Conservation (phyloP, 2,329 filamentous ascomycete species). For the Dendryphion nanum region DNA sequence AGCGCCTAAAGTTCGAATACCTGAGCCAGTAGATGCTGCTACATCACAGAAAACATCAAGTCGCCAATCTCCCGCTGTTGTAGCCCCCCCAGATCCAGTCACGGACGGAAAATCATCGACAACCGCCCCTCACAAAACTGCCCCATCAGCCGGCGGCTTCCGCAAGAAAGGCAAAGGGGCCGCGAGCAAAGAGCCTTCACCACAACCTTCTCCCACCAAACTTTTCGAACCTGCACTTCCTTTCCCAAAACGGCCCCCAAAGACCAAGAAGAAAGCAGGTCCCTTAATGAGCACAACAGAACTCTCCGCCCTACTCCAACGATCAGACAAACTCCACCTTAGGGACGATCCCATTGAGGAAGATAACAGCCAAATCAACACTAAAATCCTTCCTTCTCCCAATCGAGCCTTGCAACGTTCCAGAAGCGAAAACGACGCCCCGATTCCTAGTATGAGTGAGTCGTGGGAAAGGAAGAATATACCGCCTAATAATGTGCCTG, state of each 20-base stretch:
- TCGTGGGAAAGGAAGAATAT: slow-evolving; percentile 31
- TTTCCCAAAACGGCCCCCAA: slow-evolving; percentile 19
- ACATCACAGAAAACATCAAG: too few species aligned
- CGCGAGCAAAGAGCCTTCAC: too few species aligned
- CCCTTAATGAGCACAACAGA: slow-evolving; percentile 29
- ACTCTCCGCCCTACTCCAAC: slow-evolving; percentile 23
- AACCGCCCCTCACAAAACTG: slow-evolving; percentile 14
- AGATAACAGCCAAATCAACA: background rate
- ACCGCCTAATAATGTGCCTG: too few species aligned
- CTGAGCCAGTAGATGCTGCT: too few species aligned
- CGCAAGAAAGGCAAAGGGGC: slow-evolving; percentile 17
- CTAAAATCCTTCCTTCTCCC: slow-evolving; percentile 5
- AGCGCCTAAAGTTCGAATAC: too few species aligned
- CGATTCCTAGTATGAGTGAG: slow-evolving; percentile 25
- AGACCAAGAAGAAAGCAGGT: slow-evolving; percentile 15
- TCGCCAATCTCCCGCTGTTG: too few species aligned
- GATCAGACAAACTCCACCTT: slow-evolving; percentile 11
- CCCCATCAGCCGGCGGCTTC: slow-evolving; percentile 28
- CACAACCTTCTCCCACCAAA: slow-evolving; percentile 2
- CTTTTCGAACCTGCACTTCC: slow-evolving; percentile 12
- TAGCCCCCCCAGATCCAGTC: too few species aligned
- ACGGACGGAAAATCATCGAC: too few species aligned
- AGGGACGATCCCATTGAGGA: slow-evolving; percentile 27
- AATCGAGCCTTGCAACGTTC: slow-evolving; percentile 25
- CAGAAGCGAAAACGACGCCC: slow-evolving; percentile 32